Evolutionary conservation across 345 rosid genomes (phyloP), one percentile per base, ranked within the genome.

Genomic region (Stellera chamaejasme): DNA sequence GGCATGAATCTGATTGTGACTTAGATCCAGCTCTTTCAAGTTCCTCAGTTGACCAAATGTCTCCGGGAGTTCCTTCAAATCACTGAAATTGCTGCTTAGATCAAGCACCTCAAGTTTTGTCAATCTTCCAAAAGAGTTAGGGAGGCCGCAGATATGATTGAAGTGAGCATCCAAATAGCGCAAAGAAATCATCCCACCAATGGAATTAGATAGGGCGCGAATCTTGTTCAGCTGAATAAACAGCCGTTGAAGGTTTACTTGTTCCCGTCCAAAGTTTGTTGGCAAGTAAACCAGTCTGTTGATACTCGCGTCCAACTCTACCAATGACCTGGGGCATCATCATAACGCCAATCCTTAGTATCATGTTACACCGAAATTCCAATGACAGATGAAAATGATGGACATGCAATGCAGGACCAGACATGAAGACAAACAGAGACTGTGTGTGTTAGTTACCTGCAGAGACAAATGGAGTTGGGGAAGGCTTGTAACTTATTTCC

Each of bases 1-100:
- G n/a, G 83, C 79, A 50, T 77, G 78, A 66, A 90, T 76, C 69
- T 90, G 97, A 75, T 90, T 90, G 84, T 90, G 87, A 67, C 96
- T 85, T 46, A 89, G 77, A 66, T 89, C 91, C 10, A 89, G 95
- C 50, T 89, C 96, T 75, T 67, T 86, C 46, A 90, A 95, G 72
- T 70, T 87, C 25, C 63, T 73, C 73, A 90, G 74, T 42, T 87
- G 88, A 5, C 95, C 97, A 11, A 90, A 74, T 2, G 90, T 82
- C 27, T 79, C 79, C 2, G 97, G 95, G 19, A 90, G 97, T 48
- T 77, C 90, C 41, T 44, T 78, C 75, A 87, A 69, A 69, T 90
- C 92, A 10, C 79, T 79, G 75, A 90, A 90, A 70, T 90, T 90
- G 60, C 79, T 84, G 70, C 90, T 76, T 43, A 90, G 59, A 63